Percentiles rank a stretch among this genome's conserved stretches.
These are phyloP conservation scores for Melampsora larici-populina DNA, from an alignment of 1,284 basidiomycete genomes.

Conservation along the genomic window DNA sequence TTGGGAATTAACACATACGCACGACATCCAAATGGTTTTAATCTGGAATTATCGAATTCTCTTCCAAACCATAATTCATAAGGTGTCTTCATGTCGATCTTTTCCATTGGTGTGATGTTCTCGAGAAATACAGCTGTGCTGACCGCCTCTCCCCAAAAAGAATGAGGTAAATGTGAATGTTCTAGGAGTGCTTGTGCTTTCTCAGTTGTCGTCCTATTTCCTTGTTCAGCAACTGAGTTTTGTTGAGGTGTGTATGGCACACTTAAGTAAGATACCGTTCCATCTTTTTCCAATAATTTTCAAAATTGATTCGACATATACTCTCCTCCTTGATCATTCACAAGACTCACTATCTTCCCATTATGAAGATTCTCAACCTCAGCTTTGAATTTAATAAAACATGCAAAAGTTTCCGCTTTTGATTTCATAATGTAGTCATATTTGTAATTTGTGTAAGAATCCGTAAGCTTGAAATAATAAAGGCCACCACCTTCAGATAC, in stretches of 20 bases:
- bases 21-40: conserved; percentile 10
- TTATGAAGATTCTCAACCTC: no score
- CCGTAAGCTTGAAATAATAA: conserved; percentile 16
- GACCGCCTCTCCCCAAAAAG: neutral
- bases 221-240: no score
- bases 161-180: neutral
- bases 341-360: no score
- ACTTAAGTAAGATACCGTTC: no score
- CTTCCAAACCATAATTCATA: neutral
- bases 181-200: neutral
- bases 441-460: neutral
- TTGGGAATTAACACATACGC: no score
- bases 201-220: neutral
- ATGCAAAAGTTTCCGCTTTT: conserved; percentile 3
- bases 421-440: neutral
- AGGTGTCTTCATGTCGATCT: neutral
- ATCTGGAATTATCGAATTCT: neutral
- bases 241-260: no score
- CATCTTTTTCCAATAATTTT: no score
- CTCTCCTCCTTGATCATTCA: no score
- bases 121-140: neutral
- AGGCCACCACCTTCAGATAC: no score
- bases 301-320: no score
- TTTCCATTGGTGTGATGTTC: conserved; percentile 6
- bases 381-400: neutral